Base-by-base conservation (phyloP, 1,139 yeast species). In the Scheffersomyces quercinus region DNA sequence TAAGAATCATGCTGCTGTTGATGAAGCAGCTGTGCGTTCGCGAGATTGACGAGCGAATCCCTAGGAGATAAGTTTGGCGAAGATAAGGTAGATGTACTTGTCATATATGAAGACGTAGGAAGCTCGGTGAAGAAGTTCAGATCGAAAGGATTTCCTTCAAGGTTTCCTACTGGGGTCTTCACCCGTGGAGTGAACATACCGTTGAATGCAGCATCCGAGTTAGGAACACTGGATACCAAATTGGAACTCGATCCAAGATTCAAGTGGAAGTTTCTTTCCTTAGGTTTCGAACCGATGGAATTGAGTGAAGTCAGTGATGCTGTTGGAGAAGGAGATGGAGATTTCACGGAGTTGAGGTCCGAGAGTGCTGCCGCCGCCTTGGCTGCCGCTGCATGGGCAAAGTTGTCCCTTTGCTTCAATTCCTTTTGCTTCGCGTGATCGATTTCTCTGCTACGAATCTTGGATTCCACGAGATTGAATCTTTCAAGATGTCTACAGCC, bases 111-210 rank as follows among this genome's bases (percentile, higher is more conserved):
- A 5, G 36, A 28, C 28, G 45, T 39, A 7, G 56, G 48, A 16
- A 51, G 43, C 1, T 51, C 54, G n/a, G 49, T 44, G 40, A 52
- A 41, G 38, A 70, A 69, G 1, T 66, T 58, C 26, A 56, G 60
- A 31, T 72, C 78, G 49, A 73, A 73, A 43, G 77, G 77, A 50
- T 73, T 73, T 13, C 53, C 59, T 12, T 35, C 40, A 5, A 31
- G 15, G 10, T 20, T 20, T 28, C 53, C 55, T 14, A 54, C 50
- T 2, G 78, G 78, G 1, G 77, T 68, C 40, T 55, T 59, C 29
- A 72, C 60, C 12, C 55, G 57, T 2, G 78, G 78, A 0, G 77
- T 72, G 47, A 70, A 72, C 26, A 69, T 64, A 2, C 73, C 77
- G 28, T 51, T 42, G 37, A 61, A 56, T 10, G 24, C 35, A 6